Evolutionary conservation across 2,329 filamentous ascomycete genomes (phyloP), one percentile per base, ranked within the genome.

Genomic region (Seiridium unicorne): DNA sequence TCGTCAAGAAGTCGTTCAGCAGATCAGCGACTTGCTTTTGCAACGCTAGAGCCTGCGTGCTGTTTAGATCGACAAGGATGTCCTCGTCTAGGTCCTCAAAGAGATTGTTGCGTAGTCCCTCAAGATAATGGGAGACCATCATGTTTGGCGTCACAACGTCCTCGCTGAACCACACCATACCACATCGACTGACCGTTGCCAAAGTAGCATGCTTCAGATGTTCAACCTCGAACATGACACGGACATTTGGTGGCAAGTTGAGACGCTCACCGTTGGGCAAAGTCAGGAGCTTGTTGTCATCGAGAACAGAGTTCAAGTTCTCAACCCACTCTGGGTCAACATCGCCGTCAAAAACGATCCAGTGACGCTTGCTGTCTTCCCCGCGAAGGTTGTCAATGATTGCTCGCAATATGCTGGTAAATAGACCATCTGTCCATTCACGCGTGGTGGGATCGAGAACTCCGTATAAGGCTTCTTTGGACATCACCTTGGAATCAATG

Each of bases 121-220:
- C 87, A 57, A 99, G 85, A 70, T 99, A 97, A 76, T 98, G 92
- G 63, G 87, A 83, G 46, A 98, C 89, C 87, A 98, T 91, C 90
- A 99, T 97, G 65, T 85, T 85, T 1, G 94, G 86, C 38, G 92
- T 94, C 46, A 99, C 94, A 35, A 93, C 98, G 71, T 99, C 96
- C 69, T 97, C 94, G 72, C 93, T 99, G 79, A 98, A 99, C 95
- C 95, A 99, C 11, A 99, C 96, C 95, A 99, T 99, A 83, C 95
- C 95, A 74, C 95, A 99, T 78, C 95, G 93, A 88, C 91, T 96
- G 71, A 99, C 95, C n/a, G 95, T 99, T 59, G 95, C 95, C 49
- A 99, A 85, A 0, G 95, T 99, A 44, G 95, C 95, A 73, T 99
- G 99, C 73, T 96, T 97, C 62, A 99, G 82, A 3, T 89, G 98